Evolutionary conservation across 345 rosid species (phyloP).

Genomic region (Pseudoturritis turrita): DNA sequence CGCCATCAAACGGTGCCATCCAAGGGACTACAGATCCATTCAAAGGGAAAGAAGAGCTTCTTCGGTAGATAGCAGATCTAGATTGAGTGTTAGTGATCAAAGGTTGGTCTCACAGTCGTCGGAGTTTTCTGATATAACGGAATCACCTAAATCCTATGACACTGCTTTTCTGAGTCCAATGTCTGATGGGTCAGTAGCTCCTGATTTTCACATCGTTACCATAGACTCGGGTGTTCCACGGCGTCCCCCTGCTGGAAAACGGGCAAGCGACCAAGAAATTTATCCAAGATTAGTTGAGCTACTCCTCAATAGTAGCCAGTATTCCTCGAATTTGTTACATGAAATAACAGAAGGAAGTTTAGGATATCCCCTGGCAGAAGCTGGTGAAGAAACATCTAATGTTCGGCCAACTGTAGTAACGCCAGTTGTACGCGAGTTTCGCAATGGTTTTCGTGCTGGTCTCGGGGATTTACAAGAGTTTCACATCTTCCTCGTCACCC

Average conservation of each 20-base stretch:
- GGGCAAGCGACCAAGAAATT: constrained; percentile 78
- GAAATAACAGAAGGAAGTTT: constrained; percentile 83
- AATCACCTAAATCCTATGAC: constrained; percentile 55
- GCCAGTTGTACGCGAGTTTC: constrained; percentile 62
- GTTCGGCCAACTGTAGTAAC: constrained; percentile 31
- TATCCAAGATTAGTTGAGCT: constrained; percentile 95
- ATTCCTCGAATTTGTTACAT: constrained; percentile 61
- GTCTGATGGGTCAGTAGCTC: constrained; percentile 41
- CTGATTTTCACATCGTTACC: constrained; percentile 67
- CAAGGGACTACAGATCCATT: constrained; percentile 71
- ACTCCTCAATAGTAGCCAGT: constrained; percentile 68
- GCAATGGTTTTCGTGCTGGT: constrained; percentile 83
- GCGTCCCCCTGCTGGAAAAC: constrained; percentile 96
- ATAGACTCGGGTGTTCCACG: constrained; percentile 98
- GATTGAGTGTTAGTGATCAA: constrained; percentile 40
- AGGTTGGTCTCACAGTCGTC: constrained; percentile 49
- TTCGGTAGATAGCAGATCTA: constrained; percentile 66
- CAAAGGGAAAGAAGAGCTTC: constrained; percentile 84
- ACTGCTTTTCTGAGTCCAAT: constrained; percentile 45
- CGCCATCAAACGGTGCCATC: constrained; percentile 65
- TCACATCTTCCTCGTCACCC: constrained; percentile 88
- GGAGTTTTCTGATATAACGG: constrained; percentile 63
- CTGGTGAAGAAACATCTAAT: constrained; percentile 35
- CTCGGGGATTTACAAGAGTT: constrained; percentile 89
- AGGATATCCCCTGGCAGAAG: constrained; percentile 50